Evolutionary conservation across 1,284 basidiomycete species (phyloP), one percentile per base, ranked within the genome.

Genomic region (Cerrena zonata): DNA sequence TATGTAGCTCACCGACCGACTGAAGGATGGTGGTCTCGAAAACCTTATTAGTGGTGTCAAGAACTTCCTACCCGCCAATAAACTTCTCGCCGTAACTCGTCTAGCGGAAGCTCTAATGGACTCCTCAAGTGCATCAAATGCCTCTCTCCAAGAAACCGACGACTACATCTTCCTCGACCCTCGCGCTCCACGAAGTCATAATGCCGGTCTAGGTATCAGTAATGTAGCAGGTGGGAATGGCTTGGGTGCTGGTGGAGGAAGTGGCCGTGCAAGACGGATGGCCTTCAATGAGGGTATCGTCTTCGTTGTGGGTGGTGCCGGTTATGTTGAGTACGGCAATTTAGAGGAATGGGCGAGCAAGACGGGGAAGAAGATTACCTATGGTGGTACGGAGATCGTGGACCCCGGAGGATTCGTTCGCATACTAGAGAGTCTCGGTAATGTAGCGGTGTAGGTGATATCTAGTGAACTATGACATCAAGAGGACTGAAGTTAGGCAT

Each of bases 321-420:
- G 93, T 19, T 96, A 99, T 63, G 93, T 99, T 48, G 96, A 99
- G 70, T 97, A 95, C 62, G 91, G 93, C 5, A 99, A 99, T 67
- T 69, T 99, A 58, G 83, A 89, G 64, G 94, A 97, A 66, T 95
- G 92, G 89, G 90, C 88, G 5, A 71, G 66, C 42, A 83, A 82
- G 67, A 82, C 81, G 10, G 88, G 88, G 15, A 91, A 91, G 70
- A 80, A 80, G 61, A 84, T 99, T 45, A 91, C 91, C 24, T 99
- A 99, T 66, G 96, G 96, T 12, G 89, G 91, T 21, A 99, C 96
- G 11, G 96, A 99, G 67, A 94, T 99, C 46, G 65, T 96, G 48
- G 89, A 91, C 59, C 95, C 96, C 10, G 80, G 80, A 61, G 84
- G 83, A 47, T 99, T 99, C 65, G 76, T 99, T 21, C 65, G 73